Evolutionary conservation across 2,329 filamentous ascomycete species (phyloP).

Genomic region (Colletotrichum sansevieriae): DNA sequence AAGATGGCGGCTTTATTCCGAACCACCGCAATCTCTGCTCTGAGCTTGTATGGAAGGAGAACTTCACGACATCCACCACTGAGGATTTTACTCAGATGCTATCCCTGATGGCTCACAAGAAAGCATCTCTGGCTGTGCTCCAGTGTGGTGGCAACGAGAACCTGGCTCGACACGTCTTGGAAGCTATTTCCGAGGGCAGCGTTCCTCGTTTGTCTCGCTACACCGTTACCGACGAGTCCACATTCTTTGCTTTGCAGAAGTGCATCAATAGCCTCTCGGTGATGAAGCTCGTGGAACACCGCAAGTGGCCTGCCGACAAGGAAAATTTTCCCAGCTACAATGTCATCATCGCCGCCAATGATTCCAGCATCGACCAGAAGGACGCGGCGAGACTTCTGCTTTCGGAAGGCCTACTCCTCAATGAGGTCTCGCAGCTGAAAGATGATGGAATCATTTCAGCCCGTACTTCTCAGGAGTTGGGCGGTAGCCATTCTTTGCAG

Average conservation of each 20-base stretch:
- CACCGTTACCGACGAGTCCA: constrained; percentile 46
- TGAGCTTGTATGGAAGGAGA: constrained; percentile 61
- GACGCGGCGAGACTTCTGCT: constrained; percentile 46
- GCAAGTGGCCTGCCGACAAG: constrained; percentile 41
- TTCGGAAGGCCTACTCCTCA: constrained; percentile 48
- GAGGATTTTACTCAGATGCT: constrained; percentile 47
- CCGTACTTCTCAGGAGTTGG: constrained; percentile 14
- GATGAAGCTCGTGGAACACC: constrained; percentile 48
- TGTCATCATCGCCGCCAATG: constrained; percentile 47
- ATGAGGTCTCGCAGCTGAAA: constrained; percentile 30
- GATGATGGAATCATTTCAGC: neutral
- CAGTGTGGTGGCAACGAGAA: constrained; percentile 51
- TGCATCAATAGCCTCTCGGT: constrained; percentile 39
- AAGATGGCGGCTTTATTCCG: constrained; percentile 56
- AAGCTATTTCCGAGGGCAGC: constrained; percentile 44
- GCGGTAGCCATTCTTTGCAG: neutral
- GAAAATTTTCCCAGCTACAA: constrained; percentile 49
- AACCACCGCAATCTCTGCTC: constrained; percentile 64
- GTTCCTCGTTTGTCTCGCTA: constrained; percentile 52
- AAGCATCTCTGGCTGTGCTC: constrained; percentile 54
- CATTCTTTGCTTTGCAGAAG: constrained; percentile 10
- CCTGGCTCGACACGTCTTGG: constrained; percentile 46
- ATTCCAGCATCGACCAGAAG: constrained; percentile 37
- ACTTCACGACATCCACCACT: constrained; percentile 47
- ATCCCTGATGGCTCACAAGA: constrained; percentile 54